phyloP scores from a whole-genome alignment of 2,329 filamentous ascomycete species.

The Trichoderma breve region DNA sequence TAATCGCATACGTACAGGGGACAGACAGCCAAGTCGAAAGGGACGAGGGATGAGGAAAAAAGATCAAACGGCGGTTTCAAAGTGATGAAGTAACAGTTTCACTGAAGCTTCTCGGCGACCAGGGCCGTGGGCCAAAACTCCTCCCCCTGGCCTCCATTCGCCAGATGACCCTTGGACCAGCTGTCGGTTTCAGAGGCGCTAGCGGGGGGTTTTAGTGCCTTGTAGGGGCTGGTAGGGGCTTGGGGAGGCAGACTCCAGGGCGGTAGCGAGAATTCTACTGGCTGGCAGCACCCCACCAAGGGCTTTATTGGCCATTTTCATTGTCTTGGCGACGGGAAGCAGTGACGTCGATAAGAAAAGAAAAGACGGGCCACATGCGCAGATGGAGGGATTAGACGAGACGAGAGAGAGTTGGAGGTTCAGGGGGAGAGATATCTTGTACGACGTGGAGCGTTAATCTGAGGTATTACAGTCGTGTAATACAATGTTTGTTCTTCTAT shows the following conservation, averaged over 20 bases:
- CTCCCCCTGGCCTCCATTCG: background rate
- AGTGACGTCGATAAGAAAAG: conserved; percentile 17
- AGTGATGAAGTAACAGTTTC: conserved; percentile 13
- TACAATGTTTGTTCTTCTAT: background rate
- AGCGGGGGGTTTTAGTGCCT: conserved; percentile 14
- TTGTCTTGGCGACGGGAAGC: conserved; percentile 17
- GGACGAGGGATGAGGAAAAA: background rate
- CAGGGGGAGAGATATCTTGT: background rate
- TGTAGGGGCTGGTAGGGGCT: conserved; percentile 5
- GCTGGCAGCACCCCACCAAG: conserved; percentile 6
- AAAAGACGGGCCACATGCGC: background rate
- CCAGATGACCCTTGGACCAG: conserved; percentile 16
- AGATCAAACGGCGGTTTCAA: conserved; percentile 18
- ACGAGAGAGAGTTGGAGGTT: background rate
- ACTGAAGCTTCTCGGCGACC: conserved; percentile 5
- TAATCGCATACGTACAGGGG: background rate
- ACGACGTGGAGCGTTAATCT: background rate
- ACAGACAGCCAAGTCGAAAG: background rate
- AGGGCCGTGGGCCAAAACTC: background rate
- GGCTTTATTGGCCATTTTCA: background rate
- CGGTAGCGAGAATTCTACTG: background rate
- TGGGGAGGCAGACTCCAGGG: conserved; percentile 11
- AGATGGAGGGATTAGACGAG: background rate
- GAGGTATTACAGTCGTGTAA: background rate
- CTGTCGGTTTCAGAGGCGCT: conserved; percentile 20